Evolutionary conservation across 2,329 filamentous ascomycete species (phyloP).

Genomic region (Exophiala viscosa): DNA sequence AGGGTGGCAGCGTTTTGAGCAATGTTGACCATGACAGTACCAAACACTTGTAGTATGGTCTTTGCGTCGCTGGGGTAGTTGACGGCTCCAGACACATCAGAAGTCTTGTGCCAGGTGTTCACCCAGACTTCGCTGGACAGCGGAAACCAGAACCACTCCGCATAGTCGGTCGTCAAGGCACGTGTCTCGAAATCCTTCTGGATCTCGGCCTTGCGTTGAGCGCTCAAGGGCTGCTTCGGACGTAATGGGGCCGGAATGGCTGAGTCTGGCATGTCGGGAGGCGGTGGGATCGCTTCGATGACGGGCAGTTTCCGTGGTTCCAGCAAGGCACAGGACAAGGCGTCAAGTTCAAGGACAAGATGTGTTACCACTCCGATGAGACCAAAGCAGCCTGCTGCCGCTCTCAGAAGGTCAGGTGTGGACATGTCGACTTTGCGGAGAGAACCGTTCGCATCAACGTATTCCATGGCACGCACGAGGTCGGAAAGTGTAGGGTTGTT

Average conservation of each 20-base stretch:
- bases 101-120: conserved; percentile 44
- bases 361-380: conserved; percentile 50
- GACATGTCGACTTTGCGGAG: conserved; percentile 36
- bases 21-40: conserved; percentile 18
- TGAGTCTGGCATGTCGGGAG: conserved; percentile 18
- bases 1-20: conserved; percentile 19
- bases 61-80: conserved; percentile 21
- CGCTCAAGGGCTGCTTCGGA: conserved; percentile 12
- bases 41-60: conserved; percentile 22
- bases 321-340: conserved; percentile 48
- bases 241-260: conserved; percentile 18
- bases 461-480: conserved; percentile 47
- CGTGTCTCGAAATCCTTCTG: conserved; percentile 39
- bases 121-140: conserved; percentile 46
- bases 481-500: conserved; percentile 45
- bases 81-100: conserved; percentile 12
- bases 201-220: conserved; percentile 20
- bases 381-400: conserved; percentile 46
- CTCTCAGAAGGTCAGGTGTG: conserved; percentile 38
- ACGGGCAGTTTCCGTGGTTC: conserved; percentile 40
- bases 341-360: conserved; percentile 46
- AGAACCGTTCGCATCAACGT: conserved; percentile 45
- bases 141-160: conserved; percentile 53
- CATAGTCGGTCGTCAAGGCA: conserved; percentile 43
- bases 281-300: conserved; percentile 24